These are phyloP conservation scores for Melaleuca quinquenervia DNA, from an alignment of 345 rosid species.

Conservation along the genomic window DNA sequence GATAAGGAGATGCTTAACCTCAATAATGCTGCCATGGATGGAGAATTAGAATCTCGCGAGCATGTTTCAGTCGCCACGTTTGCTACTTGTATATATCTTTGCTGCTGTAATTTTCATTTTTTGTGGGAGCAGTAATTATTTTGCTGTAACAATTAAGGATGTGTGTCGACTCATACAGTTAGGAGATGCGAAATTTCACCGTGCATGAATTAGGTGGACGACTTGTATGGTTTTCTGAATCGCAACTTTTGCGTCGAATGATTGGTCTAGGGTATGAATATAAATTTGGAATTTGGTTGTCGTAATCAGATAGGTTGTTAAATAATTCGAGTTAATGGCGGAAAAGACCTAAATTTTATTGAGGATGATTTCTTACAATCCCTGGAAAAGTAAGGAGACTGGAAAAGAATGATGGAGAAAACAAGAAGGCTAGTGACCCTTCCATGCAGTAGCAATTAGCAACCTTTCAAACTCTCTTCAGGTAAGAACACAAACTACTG, in stretches of 20 bases:
- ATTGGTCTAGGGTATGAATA: background rate
- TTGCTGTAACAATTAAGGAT: background rate
- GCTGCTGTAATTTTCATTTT: background rate
- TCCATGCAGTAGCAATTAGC: background rate
- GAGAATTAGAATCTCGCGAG: conserved; percentile 39
- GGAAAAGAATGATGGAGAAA: background rate
- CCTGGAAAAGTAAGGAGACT: background rate
- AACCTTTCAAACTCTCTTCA: background rate
- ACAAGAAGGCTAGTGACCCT: background rate
- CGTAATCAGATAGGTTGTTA: background rate
- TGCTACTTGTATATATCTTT: background rate
- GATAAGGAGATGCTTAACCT: conserved; percentile 48
- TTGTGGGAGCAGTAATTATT: background rate
- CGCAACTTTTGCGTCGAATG: background rate
- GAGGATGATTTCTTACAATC: background rate
- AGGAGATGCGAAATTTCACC: background rate
- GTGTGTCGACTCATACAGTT: background rate
- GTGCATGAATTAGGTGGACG: background rate
- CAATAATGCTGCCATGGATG: conserved; percentile 35
- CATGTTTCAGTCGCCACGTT: conserved; percentile 6
- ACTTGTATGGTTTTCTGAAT: background rate
- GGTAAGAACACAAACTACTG: background rate
- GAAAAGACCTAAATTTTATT: background rate
- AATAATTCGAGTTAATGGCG: background rate
- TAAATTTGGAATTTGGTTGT: background rate